Conservation (phyloP, 768 basidiomycete genomes). For the Amyloporia xantha region DNA sequence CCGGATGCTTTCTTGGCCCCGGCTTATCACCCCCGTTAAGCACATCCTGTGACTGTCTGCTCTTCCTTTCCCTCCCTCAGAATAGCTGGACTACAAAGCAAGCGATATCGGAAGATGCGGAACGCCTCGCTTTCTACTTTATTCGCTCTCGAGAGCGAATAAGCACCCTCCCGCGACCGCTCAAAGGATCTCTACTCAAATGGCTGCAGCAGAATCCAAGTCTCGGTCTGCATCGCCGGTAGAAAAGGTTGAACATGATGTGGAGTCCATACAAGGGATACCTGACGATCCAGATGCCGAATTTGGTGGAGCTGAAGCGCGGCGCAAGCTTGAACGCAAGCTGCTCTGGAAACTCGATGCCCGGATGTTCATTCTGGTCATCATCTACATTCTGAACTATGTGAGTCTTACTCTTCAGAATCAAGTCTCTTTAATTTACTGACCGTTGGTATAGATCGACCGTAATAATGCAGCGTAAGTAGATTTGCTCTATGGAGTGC, state of each 20-base stretch:
- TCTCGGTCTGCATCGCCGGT: neutral
- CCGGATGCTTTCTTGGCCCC: neutral
- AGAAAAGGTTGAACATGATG: conserved; percentile 4
- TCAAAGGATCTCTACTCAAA: too few relatives aligned
- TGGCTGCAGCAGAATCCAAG: neutral
- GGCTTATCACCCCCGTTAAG: neutral
- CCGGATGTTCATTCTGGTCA: conserved; percentile 37
- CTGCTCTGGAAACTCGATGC: conserved; percentile 39
- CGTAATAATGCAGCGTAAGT: conserved; percentile 64
- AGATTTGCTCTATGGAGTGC: neutral
- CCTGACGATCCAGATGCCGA: conserved; percentile 23
- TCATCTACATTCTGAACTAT: conserved; percentile 43
- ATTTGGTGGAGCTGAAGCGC: conserved; percentile 32
- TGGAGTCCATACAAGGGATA: conserved; percentile 4
- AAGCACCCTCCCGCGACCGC: neutral
- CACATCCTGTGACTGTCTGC: too few relatives aligned
- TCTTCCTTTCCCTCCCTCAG: too few relatives aligned
- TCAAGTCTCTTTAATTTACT: neutral
- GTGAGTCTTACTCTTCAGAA: conserved; percentile 22
- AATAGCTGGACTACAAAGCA: neutral
- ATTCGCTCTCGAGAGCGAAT: neutral
- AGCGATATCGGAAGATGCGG: neutral
- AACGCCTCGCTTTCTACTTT: neutral
- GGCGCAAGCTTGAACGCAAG: conserved; percentile 34
- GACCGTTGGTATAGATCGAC: conserved; percentile 42